These are phyloP conservation scores for Aspergillus intermedius DNA, from an alignment of 2,329 filamentous ascomycete genomes.

Conservation along the genomic window DNA sequence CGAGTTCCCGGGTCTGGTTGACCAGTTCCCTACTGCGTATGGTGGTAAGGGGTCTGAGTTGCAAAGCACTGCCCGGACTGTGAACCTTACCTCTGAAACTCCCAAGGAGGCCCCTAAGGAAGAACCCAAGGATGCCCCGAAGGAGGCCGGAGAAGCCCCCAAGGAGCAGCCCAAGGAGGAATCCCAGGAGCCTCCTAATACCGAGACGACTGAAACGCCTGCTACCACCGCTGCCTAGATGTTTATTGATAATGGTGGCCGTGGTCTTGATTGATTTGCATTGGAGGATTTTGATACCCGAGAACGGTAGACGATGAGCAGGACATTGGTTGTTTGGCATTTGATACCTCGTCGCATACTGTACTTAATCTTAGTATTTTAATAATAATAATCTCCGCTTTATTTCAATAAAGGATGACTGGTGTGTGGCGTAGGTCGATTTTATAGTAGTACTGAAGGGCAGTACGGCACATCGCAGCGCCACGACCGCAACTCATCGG, in stretches of 20 bases:
- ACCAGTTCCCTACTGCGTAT: slow-evolving; percentile 66
- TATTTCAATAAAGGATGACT: too few relatives aligned
- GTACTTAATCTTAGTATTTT: too few relatives aligned
- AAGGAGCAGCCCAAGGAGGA: neutral
- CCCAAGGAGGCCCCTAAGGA: slow-evolving; percentile 9
- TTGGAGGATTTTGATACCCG: slow-evolving; percentile 12
- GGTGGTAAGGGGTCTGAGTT: slow-evolving; percentile 63
- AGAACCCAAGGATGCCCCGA: slow-evolving; percentile 4
- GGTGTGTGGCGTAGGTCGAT: too few relatives aligned
- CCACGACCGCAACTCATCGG: neutral
- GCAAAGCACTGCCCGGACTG: slow-evolving; percentile 30
- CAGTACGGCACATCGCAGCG: neutral
- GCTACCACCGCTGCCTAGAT: slow-evolving; percentile 8
- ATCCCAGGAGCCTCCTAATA: slow-evolving; percentile 4
- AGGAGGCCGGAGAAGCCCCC: slow-evolving; percentile 10
- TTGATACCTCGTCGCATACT: slow-evolving; percentile 12
- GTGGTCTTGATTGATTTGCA: slow-evolving; percentile 1
- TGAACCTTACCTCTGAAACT: slow-evolving; percentile 16
- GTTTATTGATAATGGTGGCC: slow-evolving; percentile 4
- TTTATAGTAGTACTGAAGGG: too few relatives aligned
- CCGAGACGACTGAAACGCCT: slow-evolving; percentile 8
- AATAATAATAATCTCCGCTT: too few relatives aligned
- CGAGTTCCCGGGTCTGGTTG: slow-evolving; percentile 54
- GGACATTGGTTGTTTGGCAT: slow-evolving; percentile 6
- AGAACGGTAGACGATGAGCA: slow-evolving; percentile 9